Conservation (phyloP, 2,329 filamentous ascomycete genomes). For the Pestalotiopsis sp. region DNA sequence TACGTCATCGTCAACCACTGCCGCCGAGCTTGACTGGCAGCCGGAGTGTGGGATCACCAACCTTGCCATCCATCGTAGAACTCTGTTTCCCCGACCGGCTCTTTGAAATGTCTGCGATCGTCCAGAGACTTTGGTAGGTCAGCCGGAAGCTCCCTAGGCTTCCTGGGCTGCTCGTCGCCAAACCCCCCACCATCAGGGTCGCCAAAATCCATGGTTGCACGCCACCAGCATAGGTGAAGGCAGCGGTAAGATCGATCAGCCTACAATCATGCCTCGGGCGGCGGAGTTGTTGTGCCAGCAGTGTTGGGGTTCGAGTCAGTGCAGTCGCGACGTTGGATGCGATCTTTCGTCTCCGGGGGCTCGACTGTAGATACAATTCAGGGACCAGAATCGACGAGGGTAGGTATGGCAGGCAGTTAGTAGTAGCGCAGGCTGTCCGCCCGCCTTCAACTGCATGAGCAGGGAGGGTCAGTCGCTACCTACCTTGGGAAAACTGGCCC, state of each 20-base stretch:
- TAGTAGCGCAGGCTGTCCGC: not conserved
- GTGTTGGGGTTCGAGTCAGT: not conserved
- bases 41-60: slow-evolving; percentile 33
- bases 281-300: not conserved
- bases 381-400: not conserved
- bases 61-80: slow-evolving; percentile 99
- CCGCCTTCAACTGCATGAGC: not conserved
- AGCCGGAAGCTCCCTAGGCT: slow-evolving; percentile 65
- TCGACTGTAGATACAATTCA: not conserved
- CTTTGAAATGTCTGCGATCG: slow-evolving; percentile 73
- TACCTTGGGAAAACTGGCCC: not conserved
- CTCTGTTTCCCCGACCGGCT: slow-evolving; percentile 81
- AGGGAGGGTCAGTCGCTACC: not conserved
- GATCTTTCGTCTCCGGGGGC: not conserved
- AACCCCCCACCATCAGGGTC: slow-evolving; percentile 48
- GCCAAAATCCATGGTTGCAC: slow-evolving; percentile 59
- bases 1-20: slow-evolving; percentile 9
- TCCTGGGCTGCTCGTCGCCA: slow-evolving; percentile 42
- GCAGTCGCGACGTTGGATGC: not conserved
- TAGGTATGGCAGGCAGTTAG: not conserved
- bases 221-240: not conserved
- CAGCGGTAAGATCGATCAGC: not conserved
- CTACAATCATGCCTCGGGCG: not conserved
- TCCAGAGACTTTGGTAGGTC: slow-evolving; percentile 92
- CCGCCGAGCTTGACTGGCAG: slow-evolving; percentile 11